Percentiles rank a stretch among this genome's conserved stretches.
Conservation (phyloP, 305 asterid species). For the Fraxinus sp. region DNA sequence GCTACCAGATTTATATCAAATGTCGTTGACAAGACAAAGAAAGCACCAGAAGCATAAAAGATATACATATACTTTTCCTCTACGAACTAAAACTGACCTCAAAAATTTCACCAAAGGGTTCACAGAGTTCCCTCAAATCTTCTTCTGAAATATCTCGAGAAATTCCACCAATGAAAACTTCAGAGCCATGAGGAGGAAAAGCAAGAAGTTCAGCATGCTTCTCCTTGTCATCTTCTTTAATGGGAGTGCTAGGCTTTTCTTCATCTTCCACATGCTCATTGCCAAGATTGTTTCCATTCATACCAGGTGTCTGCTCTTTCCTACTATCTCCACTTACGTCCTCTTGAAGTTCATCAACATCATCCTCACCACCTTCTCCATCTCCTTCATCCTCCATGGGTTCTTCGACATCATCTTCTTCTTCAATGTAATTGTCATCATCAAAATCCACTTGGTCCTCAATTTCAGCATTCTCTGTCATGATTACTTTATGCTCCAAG, state of each 20-base stretch:
- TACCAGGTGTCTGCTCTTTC: constrained; percentile 55
- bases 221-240: constrained; percentile 42
- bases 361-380: constrained; percentile 63
- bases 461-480: constrained; percentile 84
- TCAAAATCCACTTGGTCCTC: constrained; percentile 93
- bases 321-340: constrained; percentile 57
- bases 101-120: constrained; percentile 66
- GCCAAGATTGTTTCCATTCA: constrained; percentile 35
- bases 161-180: constrained; percentile 90
- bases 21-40: not conserved
- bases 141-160: constrained; percentile 82
- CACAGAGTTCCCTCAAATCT: constrained; percentile 81
- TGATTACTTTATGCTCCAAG: constrained; percentile 39
- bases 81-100: constrained; percentile 56
- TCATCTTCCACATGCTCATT: constrained; percentile 45
- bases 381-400: constrained; percentile 77
- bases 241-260: constrained; percentile 41
- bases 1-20: constrained; percentile 17
- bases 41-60: constrained; percentile 4
- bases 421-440: constrained; percentile 86
- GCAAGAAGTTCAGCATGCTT: constrained; percentile 69
- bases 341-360: constrained; percentile 56
- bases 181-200: constrained; percentile 96
- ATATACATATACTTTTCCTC: constrained; percentile 2
- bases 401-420: constrained; percentile 69